Percentiles rank a stretch among this genome's conserved stretches.
These are phyloP conservation scores for Phoenix roebelenii DNA, from an alignment of 176 grass and related monocot genomes.

Conservation along the genomic window DNA sequence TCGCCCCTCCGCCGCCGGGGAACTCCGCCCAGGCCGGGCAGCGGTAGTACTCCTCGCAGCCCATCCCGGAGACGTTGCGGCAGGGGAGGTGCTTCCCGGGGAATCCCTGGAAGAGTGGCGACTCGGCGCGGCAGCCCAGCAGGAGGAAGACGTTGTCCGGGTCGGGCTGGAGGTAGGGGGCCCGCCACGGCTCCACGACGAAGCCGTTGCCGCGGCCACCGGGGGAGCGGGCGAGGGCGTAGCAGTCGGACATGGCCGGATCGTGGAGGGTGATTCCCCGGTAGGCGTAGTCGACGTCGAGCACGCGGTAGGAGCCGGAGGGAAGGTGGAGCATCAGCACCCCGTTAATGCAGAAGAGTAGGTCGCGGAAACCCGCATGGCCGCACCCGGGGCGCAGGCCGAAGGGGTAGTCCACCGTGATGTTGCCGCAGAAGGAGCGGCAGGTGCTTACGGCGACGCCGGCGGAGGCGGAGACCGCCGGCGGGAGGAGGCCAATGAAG, in stretches of 20 bases:
- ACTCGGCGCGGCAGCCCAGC: slow-evolving; percentile 64
- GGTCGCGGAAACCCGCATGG: slow-evolving; percentile 72
- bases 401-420: slow-evolving; percentile 95
- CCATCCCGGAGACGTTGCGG: slow-evolving; percentile 77
- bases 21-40: slow-evolving; percentile 72
- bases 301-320: slow-evolving; percentile 85
- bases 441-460: slow-evolving; percentile 46
- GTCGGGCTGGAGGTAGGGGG: slow-evolving; percentile 52
- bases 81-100: slow-evolving; percentile 72
- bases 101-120: slow-evolving; percentile 89
- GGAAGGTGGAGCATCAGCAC: slow-evolving; percentile 84
- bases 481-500: no score
- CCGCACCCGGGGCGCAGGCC: slow-evolving; percentile 61
- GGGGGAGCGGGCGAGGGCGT: slow-evolving; percentile 57
- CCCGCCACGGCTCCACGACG: slow-evolving; percentile 68
- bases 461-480: neutral
- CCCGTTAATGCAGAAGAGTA: slow-evolving; percentile 85
- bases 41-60: slow-evolving; percentile 61
- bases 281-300: slow-evolving; percentile 91
- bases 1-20: slow-evolving; percentile 7
- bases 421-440: slow-evolving; percentile 86
- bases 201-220: slow-evolving; percentile 60
- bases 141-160: slow-evolving; percentile 94
- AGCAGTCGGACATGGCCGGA: slow-evolving; percentile 91
- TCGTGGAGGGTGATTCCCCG: slow-evolving; percentile 71